These are phyloP conservation scores for Talaromyces piceae DNA, from an alignment of 2,329 filamentous ascomycete species.

Conservation along the genomic window DNA sequence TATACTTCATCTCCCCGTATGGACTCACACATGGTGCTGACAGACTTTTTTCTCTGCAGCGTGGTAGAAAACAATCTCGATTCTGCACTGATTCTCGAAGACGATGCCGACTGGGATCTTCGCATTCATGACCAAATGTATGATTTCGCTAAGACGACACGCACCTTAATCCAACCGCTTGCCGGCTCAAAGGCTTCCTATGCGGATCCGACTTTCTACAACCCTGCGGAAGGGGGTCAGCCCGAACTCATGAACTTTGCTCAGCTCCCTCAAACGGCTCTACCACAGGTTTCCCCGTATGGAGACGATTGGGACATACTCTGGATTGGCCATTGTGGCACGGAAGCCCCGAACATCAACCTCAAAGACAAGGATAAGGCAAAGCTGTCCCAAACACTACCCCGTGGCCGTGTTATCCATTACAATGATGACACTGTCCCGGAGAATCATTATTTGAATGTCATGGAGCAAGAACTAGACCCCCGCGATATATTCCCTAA, in stretches of 20 bases:
- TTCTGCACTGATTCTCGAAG: constrained; percentile 49
- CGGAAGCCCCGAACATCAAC: constrained; percentile 21
- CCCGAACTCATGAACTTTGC: constrained; percentile 7
- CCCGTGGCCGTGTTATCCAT: constrained; percentile 13
- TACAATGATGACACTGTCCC: constrained; percentile 13
- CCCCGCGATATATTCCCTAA: constrained; percentile 17
- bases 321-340: constrained; percentile 46
- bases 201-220: constrained; percentile 9
- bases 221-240: constrained; percentile 9
- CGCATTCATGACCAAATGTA: constrained; percentile 43
- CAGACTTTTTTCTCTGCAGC: constrained; percentile 14
- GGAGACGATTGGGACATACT: constrained; percentile 48
- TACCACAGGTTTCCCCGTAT: constrained; percentile 35
- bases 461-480: constrained; percentile 12
- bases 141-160: constrained; percentile 25
- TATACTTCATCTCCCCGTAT: too few relatives aligned
- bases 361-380: constrained; percentile 26
- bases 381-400: constrained; percentile 17
- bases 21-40: neutral
- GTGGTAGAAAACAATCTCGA: constrained; percentile 41
- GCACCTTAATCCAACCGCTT: constrained; percentile 23
- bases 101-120: constrained; percentile 54
- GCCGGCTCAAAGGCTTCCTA: constrained; percentile 11
- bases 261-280: constrained; percentile 8
- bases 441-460: constrained; percentile 10